These are phyloP conservation scores for Boletales sp. DNA, from an alignment of 768 basidiomycete genomes.

Conservation along the genomic window DNA sequence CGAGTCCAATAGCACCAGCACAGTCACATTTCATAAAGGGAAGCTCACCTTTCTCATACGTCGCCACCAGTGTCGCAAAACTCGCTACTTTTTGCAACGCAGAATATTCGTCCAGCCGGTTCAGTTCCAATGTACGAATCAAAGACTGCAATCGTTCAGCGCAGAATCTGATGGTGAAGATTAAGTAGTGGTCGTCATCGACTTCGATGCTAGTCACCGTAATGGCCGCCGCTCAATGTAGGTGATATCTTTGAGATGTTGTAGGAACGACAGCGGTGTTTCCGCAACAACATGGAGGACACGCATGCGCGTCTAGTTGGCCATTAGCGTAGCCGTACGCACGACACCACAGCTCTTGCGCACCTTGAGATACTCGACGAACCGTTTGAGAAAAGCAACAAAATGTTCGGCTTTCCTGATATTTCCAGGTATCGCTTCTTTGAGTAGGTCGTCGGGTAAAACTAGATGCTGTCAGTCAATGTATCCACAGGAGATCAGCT, in stretches of 20 bases:
- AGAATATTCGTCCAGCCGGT: conserved; percentile 85
- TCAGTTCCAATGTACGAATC: conserved; percentile 88
- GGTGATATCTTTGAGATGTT: conserved; percentile 98
- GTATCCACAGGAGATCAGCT: background rate
- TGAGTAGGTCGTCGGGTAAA: conserved; percentile 89
- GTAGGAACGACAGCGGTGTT: conserved; percentile 93
- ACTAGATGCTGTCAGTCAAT: conserved; percentile 42
- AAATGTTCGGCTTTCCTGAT: conserved; percentile 99
- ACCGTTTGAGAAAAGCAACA: conserved; percentile 95
- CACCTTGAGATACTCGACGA: conserved; percentile 98
- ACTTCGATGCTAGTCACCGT: conserved; percentile 48
- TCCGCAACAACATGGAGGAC: conserved; percentile 99
- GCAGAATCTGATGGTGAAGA: conserved; percentile 66
- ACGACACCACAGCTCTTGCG: background rate
- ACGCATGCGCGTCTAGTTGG: conserved; percentile 89
- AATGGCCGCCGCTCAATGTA: conserved; percentile 94
- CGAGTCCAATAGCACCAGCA: background rate
- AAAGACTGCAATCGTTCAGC: conserved; percentile 93
- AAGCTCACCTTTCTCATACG: conserved; percentile 87
- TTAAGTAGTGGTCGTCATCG: background rate
- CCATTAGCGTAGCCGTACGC: conserved; percentile 7
- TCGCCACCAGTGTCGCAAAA: conserved; percentile 95
- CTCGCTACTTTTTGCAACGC: conserved; percentile 92
- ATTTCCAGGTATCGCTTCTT: conserved; percentile 96
- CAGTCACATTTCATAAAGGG: background rate